These are phyloP conservation scores for Phlyctochytrium arcticum DNA, from an alignment of 192 early-diverging fungal species.

Conservation along the genomic window DNA sequence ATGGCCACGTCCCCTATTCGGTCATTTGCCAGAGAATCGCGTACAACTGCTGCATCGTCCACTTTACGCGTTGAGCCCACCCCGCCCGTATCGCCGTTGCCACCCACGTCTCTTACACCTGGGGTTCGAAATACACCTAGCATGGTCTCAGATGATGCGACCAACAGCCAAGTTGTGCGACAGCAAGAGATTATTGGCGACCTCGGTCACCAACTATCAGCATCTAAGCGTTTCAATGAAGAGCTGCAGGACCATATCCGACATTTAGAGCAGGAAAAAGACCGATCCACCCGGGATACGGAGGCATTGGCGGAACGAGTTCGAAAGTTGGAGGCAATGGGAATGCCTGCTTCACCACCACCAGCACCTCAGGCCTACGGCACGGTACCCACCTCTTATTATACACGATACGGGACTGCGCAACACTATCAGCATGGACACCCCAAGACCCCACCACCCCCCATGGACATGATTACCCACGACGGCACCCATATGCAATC, in stretches of 20 bases:
- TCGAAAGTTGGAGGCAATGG: background rate
- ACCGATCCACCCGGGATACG: background rate
- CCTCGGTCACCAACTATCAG: constrained; percentile 5
- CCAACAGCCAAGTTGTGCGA: background rate
- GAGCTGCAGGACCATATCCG: background rate
- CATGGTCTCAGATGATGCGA: background rate
- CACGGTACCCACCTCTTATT: no score
- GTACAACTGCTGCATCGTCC: no score
- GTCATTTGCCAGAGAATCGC: no score
- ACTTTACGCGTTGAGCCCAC: background rate
- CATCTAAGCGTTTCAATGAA: background rate
- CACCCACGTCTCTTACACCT: no score
- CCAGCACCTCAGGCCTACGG: no score
- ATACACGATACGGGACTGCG: no score
- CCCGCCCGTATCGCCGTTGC: background rate
- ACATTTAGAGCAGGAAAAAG: background rate
- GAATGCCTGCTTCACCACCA: no score
- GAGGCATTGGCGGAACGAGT: background rate
- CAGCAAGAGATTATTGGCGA: constrained; percentile 14
- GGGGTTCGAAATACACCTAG: no score
- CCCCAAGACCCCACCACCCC: no score
- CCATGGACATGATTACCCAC: no score
- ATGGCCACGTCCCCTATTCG: background rate
- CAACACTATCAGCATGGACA: no score
- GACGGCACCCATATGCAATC: no score